Conservation (phyloP, 306 rosid genomes). For the Trifolium fragiferum region DNA sequence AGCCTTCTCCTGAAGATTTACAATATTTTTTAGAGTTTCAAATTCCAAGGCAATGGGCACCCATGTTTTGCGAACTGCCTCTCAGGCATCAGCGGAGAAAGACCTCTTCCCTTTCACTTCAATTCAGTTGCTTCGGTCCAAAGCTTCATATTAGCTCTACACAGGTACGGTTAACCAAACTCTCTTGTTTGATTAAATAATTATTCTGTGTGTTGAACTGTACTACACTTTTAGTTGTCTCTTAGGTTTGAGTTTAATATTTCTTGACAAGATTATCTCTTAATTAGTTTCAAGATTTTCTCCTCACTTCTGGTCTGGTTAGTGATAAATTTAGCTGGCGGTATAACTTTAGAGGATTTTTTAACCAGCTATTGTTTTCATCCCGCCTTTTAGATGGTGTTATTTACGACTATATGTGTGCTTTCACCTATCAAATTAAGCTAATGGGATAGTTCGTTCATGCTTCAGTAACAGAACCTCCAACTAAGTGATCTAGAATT, state of each 20-base stretch:
- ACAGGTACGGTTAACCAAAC: slow-evolving; percentile 61
- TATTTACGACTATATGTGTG: neutral
- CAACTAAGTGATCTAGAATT: neutral
- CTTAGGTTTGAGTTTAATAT: slow-evolving; percentile 20
- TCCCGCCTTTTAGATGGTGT: neutral
- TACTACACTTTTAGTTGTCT: neutral
- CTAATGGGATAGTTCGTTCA: neutral
- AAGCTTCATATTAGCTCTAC: slow-evolving; percentile 65
- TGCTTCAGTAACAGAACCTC: neutral
- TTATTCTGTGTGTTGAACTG: slow-evolving; percentile 28
- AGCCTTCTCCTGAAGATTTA: slow-evolving; percentile 81
- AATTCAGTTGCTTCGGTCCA: slow-evolving; percentile 81
- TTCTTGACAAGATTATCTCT: slow-evolving; percentile 14
- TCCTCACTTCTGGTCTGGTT: slow-evolving; percentile 14
- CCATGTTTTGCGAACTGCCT: slow-evolving; percentile 93
- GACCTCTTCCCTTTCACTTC: slow-evolving; percentile 69
- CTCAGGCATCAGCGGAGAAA: slow-evolving; percentile 77
- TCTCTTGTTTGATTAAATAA: slow-evolving; percentile 26
- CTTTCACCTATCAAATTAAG: neutral
- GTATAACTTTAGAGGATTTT: neutral
- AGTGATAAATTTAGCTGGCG: slow-evolving; percentile 14
- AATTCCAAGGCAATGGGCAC: slow-evolving; percentile 99
- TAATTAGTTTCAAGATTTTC: slow-evolving; percentile 12
- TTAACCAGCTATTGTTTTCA: slow-evolving; percentile 25
- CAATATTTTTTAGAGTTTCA: slow-evolving; percentile 94